Evolutionary conservation across 768 basidiomycete species (phyloP).

Genomic region (Guyanaporus albipodus): DNA sequence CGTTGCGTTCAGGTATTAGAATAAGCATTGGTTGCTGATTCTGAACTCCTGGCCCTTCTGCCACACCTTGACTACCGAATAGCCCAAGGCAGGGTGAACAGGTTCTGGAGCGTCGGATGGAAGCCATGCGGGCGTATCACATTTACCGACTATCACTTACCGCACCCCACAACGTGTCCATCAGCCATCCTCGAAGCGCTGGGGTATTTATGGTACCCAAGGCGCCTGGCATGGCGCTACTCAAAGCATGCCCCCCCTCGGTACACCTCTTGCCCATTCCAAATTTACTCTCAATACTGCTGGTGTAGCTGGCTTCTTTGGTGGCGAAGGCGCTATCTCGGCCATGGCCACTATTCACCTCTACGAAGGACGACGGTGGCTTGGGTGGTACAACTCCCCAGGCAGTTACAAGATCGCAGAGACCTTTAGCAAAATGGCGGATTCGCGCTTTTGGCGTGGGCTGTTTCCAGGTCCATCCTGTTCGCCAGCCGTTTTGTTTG

Average conservation of each 20-base stretch:
- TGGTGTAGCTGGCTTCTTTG: conserved; percentile 36
- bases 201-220: background rate
- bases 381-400: conserved; percentile 37
- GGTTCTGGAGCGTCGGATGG: background rate
- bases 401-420: conserved; percentile 33
- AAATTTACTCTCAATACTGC: conserved; percentile 25
- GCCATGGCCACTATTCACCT: conserved; percentile 34
- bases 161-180: no score
- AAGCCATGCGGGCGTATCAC: no score
- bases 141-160: no score
- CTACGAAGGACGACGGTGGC: conserved; percentile 28
- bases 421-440: conserved; percentile 30
- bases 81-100: no score
- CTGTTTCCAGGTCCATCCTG: conserved; percentile 30
- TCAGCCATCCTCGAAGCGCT: background rate
- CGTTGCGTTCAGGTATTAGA: no score
- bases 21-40: no score
- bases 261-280: conserved; percentile 1
- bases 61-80: no score
- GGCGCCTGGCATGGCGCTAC: background rate
- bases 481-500: conserved; percentile 26
- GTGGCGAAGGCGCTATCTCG: conserved; percentile 34
- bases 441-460: conserved; percentile 31
- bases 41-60: no score
- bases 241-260: conserved; percentile 10